Evolutionary conservation across 2,329 filamentous ascomycete species (phyloP).

Genomic region (Colletotrichum horii): DNA sequence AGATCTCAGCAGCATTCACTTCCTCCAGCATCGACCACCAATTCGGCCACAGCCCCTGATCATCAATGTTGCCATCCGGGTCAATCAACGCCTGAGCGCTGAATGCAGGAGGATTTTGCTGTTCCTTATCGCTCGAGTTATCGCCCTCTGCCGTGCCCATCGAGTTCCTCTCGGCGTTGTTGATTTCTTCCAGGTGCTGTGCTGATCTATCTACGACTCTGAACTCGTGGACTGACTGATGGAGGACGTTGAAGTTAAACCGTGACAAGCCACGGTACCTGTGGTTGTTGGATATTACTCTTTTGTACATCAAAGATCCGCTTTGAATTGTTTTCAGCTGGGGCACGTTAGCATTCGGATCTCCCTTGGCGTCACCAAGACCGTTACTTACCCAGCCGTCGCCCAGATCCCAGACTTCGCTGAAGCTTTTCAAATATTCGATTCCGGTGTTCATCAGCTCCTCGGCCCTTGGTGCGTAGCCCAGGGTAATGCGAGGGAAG

Average conservation of each 20-base stretch:
- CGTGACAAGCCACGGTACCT: constrained; percentile 30
- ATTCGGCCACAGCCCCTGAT: constrained; percentile 21
- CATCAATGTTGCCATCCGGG: neutral
- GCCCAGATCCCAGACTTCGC: constrained; percentile 32
- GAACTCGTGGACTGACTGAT: constrained; percentile 36
- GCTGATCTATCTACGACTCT: constrained; percentile 34
- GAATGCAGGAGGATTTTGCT: neutral
- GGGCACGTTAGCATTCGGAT: neutral
- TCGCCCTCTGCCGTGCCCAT: neutral
- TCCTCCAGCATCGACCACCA: constrained; percentile 23
- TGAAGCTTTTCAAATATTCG: constrained; percentile 31
- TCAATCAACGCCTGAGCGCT: neutral
- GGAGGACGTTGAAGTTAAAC: constrained; percentile 32
- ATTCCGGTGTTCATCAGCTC: constrained; percentile 27
- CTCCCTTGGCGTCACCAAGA: rapidly evolving
- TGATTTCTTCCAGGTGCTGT: constrained; percentile 33
- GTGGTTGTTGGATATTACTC: constrained; percentile 24
- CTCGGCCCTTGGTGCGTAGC: constrained; percentile 29
- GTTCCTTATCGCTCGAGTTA: neutral
- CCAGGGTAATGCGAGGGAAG: constrained; percentile 47
- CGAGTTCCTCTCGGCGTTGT: constrained; percentile 25
- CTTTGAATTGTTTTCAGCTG: constrained; percentile 23
- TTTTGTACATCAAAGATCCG: constrained; percentile 30
- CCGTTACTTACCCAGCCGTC: constrained; percentile 30
- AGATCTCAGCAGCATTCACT: constrained; percentile 10